Conservation (phyloP, 1,284 basidiomycete species). For the Psilocybe mexicana region DNA sequence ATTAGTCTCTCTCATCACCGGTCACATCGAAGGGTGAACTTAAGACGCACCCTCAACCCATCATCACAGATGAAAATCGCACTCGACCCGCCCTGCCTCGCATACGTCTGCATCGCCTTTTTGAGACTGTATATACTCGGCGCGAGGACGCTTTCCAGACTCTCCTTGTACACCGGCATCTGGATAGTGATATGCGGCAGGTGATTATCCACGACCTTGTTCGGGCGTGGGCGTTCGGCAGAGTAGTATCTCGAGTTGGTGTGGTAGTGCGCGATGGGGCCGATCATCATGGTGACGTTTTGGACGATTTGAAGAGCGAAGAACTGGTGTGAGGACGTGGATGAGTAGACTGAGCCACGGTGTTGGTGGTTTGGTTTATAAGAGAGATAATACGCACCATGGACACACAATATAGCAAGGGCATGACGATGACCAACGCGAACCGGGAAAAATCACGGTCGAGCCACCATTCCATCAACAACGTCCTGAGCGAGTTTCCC, state of each 20-base stretch:
- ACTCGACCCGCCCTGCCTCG: constrained; percentile 77
- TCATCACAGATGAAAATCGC: constrained; percentile 79
- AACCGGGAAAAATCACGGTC: constrained; percentile 68
- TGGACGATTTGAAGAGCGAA: constrained; percentile 69
- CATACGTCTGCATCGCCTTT: constrained; percentile 85
- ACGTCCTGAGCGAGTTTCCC: constrained; percentile 48
- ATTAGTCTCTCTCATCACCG: background rate
- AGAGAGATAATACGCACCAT: constrained; percentile 43
- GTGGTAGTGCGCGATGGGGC: constrained; percentile 75
- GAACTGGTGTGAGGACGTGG: constrained; percentile 43
- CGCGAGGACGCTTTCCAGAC: constrained; percentile 51
- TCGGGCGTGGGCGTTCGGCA: constrained; percentile 54
- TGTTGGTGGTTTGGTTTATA: background rate
- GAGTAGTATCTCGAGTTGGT: constrained; percentile 74
- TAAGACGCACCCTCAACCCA: constrained; percentile 48
- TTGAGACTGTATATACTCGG: constrained; percentile 82
- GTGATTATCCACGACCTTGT: constrained; percentile 54
- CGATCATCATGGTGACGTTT: constrained; percentile 65
- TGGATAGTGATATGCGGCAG: constrained; percentile 79
- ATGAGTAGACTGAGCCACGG: background rate
- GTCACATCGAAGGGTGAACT: background rate
- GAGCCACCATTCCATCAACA: constrained; percentile 67
- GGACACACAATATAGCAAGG: constrained; percentile 72
- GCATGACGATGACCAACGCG: constrained; percentile 58
- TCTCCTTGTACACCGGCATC: constrained; percentile 84